Evolutionary conservation across 768 basidiomycete species (phyloP).

Genomic region (Boletus sensibilis): DNA sequence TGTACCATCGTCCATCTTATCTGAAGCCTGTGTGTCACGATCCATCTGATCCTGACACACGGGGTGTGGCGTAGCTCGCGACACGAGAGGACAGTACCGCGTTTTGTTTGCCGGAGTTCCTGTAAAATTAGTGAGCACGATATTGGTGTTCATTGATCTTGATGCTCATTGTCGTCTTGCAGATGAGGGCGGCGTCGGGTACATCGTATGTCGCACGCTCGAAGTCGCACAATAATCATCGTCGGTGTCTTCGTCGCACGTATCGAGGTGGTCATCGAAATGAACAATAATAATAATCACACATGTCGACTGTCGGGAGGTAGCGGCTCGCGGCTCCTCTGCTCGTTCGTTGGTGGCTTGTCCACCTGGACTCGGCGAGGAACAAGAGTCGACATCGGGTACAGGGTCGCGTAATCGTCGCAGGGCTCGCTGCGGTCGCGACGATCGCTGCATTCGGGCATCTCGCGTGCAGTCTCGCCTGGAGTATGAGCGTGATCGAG

Average conservation of each 20-base stretch:
- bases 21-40: background rate
- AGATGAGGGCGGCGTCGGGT: background rate
- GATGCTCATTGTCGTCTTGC: conserved; percentile 1
- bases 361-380: background rate
- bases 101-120: background rate
- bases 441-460: background rate
- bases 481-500: background rate
- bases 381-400: background rate
- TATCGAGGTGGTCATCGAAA: background rate
- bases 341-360: background rate
- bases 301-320: background rate
- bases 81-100: conserved; percentile 4
- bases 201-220: background rate
- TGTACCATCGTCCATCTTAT: conserved; percentile 9
- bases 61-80: conserved; percentile 1
- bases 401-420: background rate
- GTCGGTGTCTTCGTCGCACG: background rate
- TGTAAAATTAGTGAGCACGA: background rate
- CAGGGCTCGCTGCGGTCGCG: background rate
- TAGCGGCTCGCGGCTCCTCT: background rate
- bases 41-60: background rate
- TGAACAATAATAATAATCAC: background rate
- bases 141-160: background rate
- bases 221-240: background rate
- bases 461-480: background rate